Evolutionary conservation across 2,329 filamentous ascomycete species (phyloP), one percentile per base, ranked within the genome.

Genomic region (Aspergillus novofumigatus): DNA sequence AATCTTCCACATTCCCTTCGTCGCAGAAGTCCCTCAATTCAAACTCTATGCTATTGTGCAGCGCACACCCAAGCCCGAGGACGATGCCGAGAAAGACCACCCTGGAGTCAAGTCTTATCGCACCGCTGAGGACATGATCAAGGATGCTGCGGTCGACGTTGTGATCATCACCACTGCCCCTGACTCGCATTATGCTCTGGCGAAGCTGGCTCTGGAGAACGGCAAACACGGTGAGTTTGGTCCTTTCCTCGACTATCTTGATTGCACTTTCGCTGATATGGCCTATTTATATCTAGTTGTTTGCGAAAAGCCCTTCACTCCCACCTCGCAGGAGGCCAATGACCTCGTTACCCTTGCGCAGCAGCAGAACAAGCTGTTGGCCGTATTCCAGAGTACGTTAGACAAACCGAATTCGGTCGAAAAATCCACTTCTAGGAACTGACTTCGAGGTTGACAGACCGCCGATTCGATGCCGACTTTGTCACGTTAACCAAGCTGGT

Each of bases 291-390:
- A 9, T 9, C 35, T 53, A 79, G 87, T 92, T 26, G 79, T 93
- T 53, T 87, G 89, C 51, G 90, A 93, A 78, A 93, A 93, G 78
- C 90, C 90, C 2, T 93, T 93, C 70, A 88, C 90, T 11, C 87
- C 89, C 21, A 89, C 86, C 1, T 78, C 83, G 1, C 78, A 83
- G 57, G 86, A 92, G 74, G 89, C 89, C 10, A 80, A 84, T 35
- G 75, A 83, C 63, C 82, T 93, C 6, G 80, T 83, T 48, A 72
- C 73, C 9, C 75, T 87, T 51, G 83, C 86, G 9, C 72, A 79
- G 60, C 72, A 80, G 57, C 72, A 80, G 49, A 72, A 77, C 41
- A 79, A 78, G 55, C 69, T 86, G 48, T 72, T 90, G 59, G 85
- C 85, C 61, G 86, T 89, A n/a, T 90, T 88, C 72, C 87, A 90